Evolutionary conservation across 805 yeast genomes (phyloP).

Genomic region (Metschnikowia peoriensis): DNA sequence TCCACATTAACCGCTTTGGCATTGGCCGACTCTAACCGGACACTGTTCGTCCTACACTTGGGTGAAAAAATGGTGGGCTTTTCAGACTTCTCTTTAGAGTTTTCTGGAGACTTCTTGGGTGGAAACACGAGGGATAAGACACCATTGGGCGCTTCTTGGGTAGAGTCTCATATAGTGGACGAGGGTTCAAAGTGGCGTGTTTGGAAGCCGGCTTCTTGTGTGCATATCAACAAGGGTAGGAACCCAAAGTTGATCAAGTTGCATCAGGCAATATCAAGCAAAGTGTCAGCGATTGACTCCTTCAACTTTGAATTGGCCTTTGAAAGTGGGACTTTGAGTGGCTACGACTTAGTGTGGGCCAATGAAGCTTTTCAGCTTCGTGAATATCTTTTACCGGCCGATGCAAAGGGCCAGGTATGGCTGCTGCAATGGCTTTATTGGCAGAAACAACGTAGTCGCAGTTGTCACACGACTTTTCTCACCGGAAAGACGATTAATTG

Average conservation of each 20-base stretch:
- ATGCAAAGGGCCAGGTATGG: not conserved
- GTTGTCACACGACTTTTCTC: not conserved
- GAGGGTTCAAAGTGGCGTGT: slow-evolving; percentile 2
- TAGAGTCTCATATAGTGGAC: not conserved
- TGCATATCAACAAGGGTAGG: not conserved
- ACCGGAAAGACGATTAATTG: no score
- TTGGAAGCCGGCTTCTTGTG: slow-evolving; percentile 4
- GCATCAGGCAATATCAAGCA: not conserved
- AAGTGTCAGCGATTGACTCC: not conserved
- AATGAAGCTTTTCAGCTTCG: not conserved
- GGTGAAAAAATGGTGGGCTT: not conserved
- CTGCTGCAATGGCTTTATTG: slow-evolving; percentile 1
- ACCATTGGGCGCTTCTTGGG: not conserved
- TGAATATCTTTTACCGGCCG: not conserved
- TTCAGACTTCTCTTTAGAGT: not conserved
- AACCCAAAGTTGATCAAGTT: not conserved
- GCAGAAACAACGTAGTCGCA: not conserved
- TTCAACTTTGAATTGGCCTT: not conserved
- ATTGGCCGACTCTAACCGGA: not conserved
- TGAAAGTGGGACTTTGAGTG: not conserved
- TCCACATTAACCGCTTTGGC: not conserved
- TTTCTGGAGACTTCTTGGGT: not conserved
- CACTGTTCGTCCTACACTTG: not conserved
- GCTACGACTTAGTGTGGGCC: not conserved
- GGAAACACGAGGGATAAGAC: not conserved